Evolutionary conservation across 106 monocot genomes (phyloP), one percentile per base, ranked within the genome.

Genomic region (Ottelia alismoides): DNA sequence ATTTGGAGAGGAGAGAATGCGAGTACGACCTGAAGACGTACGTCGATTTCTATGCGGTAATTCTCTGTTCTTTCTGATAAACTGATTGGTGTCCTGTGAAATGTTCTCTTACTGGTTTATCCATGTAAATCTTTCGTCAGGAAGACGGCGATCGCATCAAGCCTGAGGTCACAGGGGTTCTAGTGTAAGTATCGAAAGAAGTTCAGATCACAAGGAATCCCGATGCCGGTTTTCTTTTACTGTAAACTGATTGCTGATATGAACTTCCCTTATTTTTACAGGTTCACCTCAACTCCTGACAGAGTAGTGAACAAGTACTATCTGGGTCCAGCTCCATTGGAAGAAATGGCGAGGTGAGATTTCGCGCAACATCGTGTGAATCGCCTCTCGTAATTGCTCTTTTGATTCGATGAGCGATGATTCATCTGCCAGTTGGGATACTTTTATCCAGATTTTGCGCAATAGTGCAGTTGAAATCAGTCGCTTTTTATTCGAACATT

Each of bases 1-100:
- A 79, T 74, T 51, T 92, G 64, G 85, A 85, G 70, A 82, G 57
- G 65, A 78, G 92, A 64, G 92, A 92, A 74, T 86, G 85, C n/a
- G 92, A 92, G 53, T 92, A 92, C 57, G 92, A 92, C 60, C 64
- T 69, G 62, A 85, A 92, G 51, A 56, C 75, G 22, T 60, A 53
- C 12, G 66, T 92, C 9, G 68, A 71, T 49, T 92, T 92, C 54
- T 92, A 86, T 60, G 68, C 65, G 82, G 91, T 91, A n/a, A n/a
- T n/a, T n/a, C n/a, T n/a, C n/a, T n/a, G n/a, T n/a, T n/a, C n/a
- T n/a, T n/a, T n/a, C n/a, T n/a, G n/a, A n/a, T n/a, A n/a, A n/a
- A n/a, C n/a, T n/a, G n/a, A n/a, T n/a, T n/a, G n/a, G n/a, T n/a
- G n/a, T n/a, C n/a, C n/a, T n/a, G n/a, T n/a, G n/a, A n/a, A n/a